Conservation (phyloP, 1,284 basidiomycete species). For the Puccinia hordei region DNA sequence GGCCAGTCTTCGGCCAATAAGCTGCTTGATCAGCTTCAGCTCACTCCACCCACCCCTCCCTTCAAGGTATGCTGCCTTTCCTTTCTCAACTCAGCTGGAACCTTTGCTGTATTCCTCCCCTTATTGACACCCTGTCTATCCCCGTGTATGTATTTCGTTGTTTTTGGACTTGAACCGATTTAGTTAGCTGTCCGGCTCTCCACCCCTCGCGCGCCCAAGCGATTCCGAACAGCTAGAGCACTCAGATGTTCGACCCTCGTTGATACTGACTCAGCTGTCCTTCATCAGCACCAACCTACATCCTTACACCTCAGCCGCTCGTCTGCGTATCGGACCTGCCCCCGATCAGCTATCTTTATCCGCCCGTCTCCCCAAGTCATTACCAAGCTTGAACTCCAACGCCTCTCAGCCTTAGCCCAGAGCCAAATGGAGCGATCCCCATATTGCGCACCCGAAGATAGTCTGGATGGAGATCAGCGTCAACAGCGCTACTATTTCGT, state of each 20-base stretch:
- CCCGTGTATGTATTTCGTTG: too few species aligned
- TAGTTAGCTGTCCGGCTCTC: not conserved
- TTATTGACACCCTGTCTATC: not conserved
- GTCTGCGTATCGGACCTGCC: not conserved
- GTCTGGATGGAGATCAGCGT: slow-evolving; percentile 17
- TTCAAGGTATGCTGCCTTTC: not conserved
- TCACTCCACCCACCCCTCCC: not conserved
- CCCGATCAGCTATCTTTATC: not conserved
- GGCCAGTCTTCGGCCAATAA: not conserved
- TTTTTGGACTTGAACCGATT: not conserved
- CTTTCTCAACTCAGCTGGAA: too few species aligned
- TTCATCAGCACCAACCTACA: slow-evolving; percentile 8
- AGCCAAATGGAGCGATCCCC: slow-evolving; percentile 18
- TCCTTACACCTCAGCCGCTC: not conserved
- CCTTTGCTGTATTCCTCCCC: not conserved
- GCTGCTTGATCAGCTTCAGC: not conserved
- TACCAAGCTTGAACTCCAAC: not conserved
- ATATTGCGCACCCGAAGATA: slow-evolving; percentile 2
- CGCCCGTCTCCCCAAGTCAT: not conserved
- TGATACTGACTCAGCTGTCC: slow-evolving; percentile 14
- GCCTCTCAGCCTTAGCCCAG: not conserved
- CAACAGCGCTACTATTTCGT: slow-evolving; percentile 20
- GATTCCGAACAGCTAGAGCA: slow-evolving; percentile 10
- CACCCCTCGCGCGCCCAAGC: not conserved
- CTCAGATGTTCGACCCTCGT: slow-evolving; percentile 23